Percentiles rank a stretch among this genome's conserved stretches.
These are phyloP conservation scores for Xanthoceras sorbifolium DNA, from an alignment of 345 rosid species.

Conservation along the genomic window DNA sequence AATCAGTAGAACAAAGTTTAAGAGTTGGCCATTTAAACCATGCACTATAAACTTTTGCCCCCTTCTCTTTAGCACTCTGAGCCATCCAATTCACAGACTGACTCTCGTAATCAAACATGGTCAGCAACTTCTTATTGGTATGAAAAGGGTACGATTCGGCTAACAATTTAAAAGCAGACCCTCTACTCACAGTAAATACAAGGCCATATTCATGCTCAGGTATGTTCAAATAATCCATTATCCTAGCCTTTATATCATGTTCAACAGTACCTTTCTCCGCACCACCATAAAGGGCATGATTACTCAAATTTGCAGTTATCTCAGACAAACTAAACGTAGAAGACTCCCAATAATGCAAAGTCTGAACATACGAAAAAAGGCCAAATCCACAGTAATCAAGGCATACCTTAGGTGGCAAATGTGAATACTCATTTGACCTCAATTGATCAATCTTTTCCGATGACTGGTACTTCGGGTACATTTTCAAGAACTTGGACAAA, in stretches of 20 bases:
- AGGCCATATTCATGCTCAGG: conserved; percentile 98
- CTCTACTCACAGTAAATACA: conserved; percentile 99
- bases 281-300: conserved; percentile 91
- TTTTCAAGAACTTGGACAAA: conserved; percentile 62
- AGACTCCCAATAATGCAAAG: conserved; percentile 93
- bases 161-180: conserved; percentile 93
- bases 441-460: conserved; percentile 86
- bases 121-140: conserved; percentile 87
- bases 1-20: conserved; percentile 88
- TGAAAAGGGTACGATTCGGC: conserved; percentile 97
- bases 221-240: conserved; percentile 94
- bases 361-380: conserved; percentile 87
- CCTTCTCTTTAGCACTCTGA: conserved; percentile 93
- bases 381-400: conserved; percentile 99
- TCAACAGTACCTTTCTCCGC: conserved; percentile 91
- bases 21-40: conserved; percentile 99
- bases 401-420: conserved; percentile 91
- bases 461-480: conserved; percentile 88
- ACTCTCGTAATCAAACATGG: conserved; percentile 99
- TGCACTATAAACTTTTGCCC: conserved; percentile 81
- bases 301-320: conserved; percentile 91
- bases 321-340: conserved; percentile 96
- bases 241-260: conserved; percentile 84
- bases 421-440: conserved; percentile 75
- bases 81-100: conserved; percentile 98